phyloP scores from a whole-genome alignment of 805 yeast genomes.

The Kuraishia cidri region DNA sequence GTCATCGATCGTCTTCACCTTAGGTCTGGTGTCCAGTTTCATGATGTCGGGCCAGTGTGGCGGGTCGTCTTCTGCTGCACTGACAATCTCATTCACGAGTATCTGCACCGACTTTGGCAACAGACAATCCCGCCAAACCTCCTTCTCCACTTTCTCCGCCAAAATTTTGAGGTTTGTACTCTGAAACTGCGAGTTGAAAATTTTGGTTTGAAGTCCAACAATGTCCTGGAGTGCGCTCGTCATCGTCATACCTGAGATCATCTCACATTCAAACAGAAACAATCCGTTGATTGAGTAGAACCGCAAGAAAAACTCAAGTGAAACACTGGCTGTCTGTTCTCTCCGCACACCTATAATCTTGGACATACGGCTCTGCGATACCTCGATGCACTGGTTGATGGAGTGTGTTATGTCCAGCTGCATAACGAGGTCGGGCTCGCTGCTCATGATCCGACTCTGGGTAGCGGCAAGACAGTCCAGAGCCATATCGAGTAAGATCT shows the following conservation, averaged over 20 bases:
- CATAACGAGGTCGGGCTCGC: conserved; percentile 32
- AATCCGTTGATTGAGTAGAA: conserved; percentile 58
- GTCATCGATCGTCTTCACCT: neutral
- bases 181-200: conserved; percentile 50
- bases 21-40: conserved; percentile 8
- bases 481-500: conserved; percentile 65
- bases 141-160: conserved; percentile 47
- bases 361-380: conserved; percentile 68
- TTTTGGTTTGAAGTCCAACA: conserved; percentile 55
- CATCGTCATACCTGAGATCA: conserved; percentile 58
- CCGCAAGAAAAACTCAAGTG: conserved; percentile 54
- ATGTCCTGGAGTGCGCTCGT: conserved; percentile 58
- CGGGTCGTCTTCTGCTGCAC: conserved; percentile 36
- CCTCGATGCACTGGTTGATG: conserved; percentile 58
- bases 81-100: conserved; percentile 39
- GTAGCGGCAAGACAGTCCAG: conserved; percentile 30
- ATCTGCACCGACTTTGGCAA: conserved; percentile 38
- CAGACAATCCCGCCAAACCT: conserved; percentile 74
- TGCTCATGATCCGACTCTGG: conserved; percentile 15
- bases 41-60: conserved; percentile 35
- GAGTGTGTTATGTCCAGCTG: conserved; percentile 60
- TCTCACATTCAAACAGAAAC: conserved; percentile 78
- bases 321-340: conserved; percentile 52
- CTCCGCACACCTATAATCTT: conserved; percentile 72
- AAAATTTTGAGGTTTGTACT: conserved; percentile 36